Percentiles rank a stretch among this genome's conserved stretches.
Conservation (phyloP, 2,329 filamentous ascomycete genomes). For the Penicillium psychrosexuale region DNA sequence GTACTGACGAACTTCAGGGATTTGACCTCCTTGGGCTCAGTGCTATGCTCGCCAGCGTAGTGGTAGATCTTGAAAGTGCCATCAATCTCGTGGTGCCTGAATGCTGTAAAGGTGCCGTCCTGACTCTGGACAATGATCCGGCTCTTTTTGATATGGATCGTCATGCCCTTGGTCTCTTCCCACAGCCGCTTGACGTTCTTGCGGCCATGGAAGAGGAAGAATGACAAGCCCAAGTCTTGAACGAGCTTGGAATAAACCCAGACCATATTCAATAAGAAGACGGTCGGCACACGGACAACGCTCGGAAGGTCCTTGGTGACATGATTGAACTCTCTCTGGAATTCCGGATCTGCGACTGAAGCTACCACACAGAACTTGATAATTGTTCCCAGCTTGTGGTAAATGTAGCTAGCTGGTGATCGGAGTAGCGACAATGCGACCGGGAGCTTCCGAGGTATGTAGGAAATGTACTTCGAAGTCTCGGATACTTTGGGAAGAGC, state of each 20-base stretch:
- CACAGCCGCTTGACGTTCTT: slow-evolving; percentile 48
- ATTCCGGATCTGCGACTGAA: slow-evolving; percentile 52
- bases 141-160: slow-evolving; percentile 48
- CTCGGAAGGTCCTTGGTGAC: slow-evolving; percentile 38
- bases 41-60: slow-evolving; percentile 41
- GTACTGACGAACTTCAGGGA: slow-evolving; percentile 47
- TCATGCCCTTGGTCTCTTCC: slow-evolving; percentile 50
- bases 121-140: slow-evolving; percentile 48
- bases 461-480: slow-evolving; percentile 29
- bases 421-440: slow-evolving; percentile 26
- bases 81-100: slow-evolving; percentile 41
- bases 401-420: slow-evolving; percentile 39
- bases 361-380: slow-evolving; percentile 52
- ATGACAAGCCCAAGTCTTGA: slow-evolving; percentile 46
- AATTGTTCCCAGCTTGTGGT: slow-evolving; percentile 43
- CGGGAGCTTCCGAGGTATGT: slow-evolving; percentile 26
- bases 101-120: slow-evolving; percentile 51
- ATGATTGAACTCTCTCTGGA: slow-evolving; percentile 50
- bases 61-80: slow-evolving; percentile 43
- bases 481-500: slow-evolving; percentile 24
- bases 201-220: slow-evolving; percentile 51
- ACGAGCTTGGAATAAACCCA: slow-evolving; percentile 49
- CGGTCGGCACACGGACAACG: slow-evolving; percentile 37
- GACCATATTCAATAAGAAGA: slow-evolving; percentile 45
- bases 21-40: slow-evolving; percentile 45